Base-by-base conservation (phyloP, 768 basidiomycete species). In the Lyophyllum shimeji region DNA sequence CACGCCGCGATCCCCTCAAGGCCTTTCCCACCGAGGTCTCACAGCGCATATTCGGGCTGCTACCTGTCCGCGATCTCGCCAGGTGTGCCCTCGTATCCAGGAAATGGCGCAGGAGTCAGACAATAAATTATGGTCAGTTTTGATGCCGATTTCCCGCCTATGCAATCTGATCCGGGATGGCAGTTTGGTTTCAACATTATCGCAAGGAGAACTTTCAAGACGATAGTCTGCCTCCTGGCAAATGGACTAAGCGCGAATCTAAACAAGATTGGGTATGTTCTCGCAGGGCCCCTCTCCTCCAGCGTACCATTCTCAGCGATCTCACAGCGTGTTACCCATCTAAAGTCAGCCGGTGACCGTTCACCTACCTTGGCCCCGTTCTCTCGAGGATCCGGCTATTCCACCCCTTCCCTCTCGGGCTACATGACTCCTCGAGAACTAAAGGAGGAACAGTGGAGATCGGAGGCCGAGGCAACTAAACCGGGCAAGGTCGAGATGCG, bases 131-230 rank as follows among this genome's bases (percentile, higher is more conserved):
- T 67, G 87, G 95, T 91, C 57, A 53, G 78, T 67, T 18, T 15
- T 31, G 21, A 13, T 9, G 1, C 7, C 20, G 11, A 34, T 24
- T 7, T 11, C 12, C 6, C 15, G 20, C 3, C 8, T 21, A 37
- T 17, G 15, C 25, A 48, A 34, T 1, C 12, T 17, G 3, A 9
- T 40, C 15, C 3, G 5, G 2, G 2, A 27, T 31, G 4, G 8
- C 63, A 97, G 95, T 96, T 9, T 97, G 95, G 95, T 97, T 95
- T 75, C 89, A 91, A 61, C 87, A 90, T 60, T 94, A 93, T 68
- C 78, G 95, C 52, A 90, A 87, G 61, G 90, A 94, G 58, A 86
- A 89, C 62, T 92, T 97, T 60, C 86, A 92, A 43, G 89, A 93
- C 58, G 84, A 86, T 27, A 85, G 82, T 55, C 69, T 91, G 47